phyloP scores from a whole-genome alignment of 257 asterid species.

The Primulina eburnea region DNA sequence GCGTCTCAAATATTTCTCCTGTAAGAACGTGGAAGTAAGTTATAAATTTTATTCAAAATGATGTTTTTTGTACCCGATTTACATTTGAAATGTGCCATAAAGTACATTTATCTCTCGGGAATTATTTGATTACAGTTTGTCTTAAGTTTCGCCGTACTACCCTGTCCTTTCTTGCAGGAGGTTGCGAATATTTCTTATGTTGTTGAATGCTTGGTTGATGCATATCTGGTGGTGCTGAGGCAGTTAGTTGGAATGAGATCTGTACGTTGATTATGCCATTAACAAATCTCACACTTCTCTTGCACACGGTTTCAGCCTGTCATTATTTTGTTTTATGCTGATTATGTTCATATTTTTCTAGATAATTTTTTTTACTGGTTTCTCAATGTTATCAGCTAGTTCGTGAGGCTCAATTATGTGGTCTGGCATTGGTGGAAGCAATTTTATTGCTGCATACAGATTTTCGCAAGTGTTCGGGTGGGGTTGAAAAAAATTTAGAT shows the following conservation, averaged over 20 bases:
- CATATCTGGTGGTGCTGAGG: constrained; percentile 69
- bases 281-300: constrained; percentile 19
- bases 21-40: constrained; percentile 75
- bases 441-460: constrained; percentile 52
- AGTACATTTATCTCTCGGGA: constrained; percentile 14
- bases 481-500: constrained; percentile 60
- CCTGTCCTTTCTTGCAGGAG: constrained; percentile 50
- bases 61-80: constrained; percentile 14
- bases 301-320: constrained; percentile 9
- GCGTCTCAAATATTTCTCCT: constrained; percentile 54
- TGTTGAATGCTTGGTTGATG: constrained; percentile 63
- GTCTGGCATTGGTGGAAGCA: constrained; percentile 61
- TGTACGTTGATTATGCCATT: constrained; percentile 43
- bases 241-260: constrained; percentile 59
- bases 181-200: constrained; percentile 38
- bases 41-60: constrained; percentile 19
- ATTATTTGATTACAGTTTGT: constrained; percentile 13
- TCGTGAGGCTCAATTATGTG: constrained; percentile 68
- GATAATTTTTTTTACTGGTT: constrained; percentile 16
- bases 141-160: constrained; percentile 12
- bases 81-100: constrained; percentile 17
- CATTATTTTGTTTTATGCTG: constrained; percentile 17
- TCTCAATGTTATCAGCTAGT: constrained; percentile 48
- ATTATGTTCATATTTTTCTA: constrained; percentile 22
- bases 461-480: constrained; percentile 48